Percentiles rank a stretch among this genome's conserved stretches.
Conservation (phyloP, 1,284 basidiomycete species). For the Vanrija sp. region DNA sequence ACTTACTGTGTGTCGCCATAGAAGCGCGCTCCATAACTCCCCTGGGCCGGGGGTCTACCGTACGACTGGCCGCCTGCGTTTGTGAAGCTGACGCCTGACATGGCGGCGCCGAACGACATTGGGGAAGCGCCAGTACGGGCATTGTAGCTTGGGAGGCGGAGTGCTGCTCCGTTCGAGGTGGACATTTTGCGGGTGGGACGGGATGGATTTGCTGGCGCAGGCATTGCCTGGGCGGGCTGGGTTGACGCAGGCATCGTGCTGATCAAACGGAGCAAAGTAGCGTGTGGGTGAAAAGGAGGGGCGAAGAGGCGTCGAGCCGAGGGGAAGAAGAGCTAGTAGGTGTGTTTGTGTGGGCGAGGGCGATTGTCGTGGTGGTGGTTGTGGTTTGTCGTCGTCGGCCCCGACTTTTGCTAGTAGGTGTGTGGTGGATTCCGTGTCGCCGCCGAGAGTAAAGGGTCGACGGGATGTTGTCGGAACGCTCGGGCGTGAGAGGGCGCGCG, state of each 20-base stretch:
- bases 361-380: background rate
- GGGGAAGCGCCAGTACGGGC: conserved; percentile 31
- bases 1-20: conserved; percentile 42
- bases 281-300: background rate
- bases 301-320: background rate
- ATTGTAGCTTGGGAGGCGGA: conserved; percentile 3
- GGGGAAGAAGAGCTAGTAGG: background rate
- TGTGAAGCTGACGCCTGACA: conserved; percentile 44
- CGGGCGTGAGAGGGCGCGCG: too few relatives aligned
- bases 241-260: background rate
- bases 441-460: too few relatives aligned
- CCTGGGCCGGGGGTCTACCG: conserved; percentile 21
- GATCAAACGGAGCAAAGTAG: background rate
- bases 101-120: conserved; percentile 42
- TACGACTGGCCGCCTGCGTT: conserved; percentile 39
- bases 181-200: conserved; percentile 16
- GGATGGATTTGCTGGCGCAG: conserved; percentile 19
- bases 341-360: background rate
- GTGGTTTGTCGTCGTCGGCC: background rate
- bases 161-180: conserved; percentile 4
- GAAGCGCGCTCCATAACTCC: conserved; percentile 42
- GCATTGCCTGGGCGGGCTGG: conserved; percentile 12
- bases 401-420: background rate
- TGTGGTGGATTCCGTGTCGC: background rate
- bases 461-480: too few relatives aligned